Evolutionary conservation across 2,329 filamentous ascomycete genomes (phyloP).

Genomic region (Claviceps monticola): DNA sequence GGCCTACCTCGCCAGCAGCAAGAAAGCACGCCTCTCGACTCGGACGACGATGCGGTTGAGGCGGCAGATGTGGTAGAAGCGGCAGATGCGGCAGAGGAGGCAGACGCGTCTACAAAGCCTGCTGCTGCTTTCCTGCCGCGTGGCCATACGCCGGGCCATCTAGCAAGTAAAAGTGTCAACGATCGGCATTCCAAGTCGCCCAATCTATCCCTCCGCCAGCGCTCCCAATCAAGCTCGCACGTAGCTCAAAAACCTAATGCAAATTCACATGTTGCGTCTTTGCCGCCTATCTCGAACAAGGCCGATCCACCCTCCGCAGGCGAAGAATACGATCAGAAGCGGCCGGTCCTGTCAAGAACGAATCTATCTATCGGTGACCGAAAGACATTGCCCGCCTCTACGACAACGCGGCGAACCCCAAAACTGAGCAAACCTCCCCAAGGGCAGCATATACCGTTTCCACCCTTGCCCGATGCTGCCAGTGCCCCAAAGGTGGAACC

Average conservation of each 20-base stretch:
- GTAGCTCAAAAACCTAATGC: constrained; percentile 16
- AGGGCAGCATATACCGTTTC: constrained; percentile 35
- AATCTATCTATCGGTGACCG: constrained; percentile 16
- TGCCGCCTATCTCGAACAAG: constrained; percentile 13
- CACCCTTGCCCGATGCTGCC: constrained; percentile 40
- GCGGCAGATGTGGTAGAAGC: too few relatives aligned
- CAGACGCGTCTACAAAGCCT: constrained; percentile 21
- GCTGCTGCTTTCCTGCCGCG: constrained; percentile 27
- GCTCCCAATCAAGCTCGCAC: constrained; percentile 36
- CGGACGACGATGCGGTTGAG: constrained; percentile 14
- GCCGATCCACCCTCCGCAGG: constrained; percentile 15
- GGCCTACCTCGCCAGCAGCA: constrained; percentile 9
- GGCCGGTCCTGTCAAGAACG: background rate
- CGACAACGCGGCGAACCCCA: constrained; percentile 8
- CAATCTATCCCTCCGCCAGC: constrained; percentile 39
- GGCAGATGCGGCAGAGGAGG: background rate
- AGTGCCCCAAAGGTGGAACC: constrained; percentile 45
- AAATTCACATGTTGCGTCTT: constrained; percentile 10
- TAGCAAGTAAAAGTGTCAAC: constrained; percentile 41
- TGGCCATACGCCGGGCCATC: constrained; percentile 49
- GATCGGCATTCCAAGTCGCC: constrained; percentile 35
- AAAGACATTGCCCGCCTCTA: constrained; percentile 4
- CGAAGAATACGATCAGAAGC: constrained; percentile 18
- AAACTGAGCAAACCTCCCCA: constrained; percentile 16
- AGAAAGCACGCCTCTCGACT: constrained; percentile 9